These are phyloP conservation scores for Neurospora sp. DNA, from an alignment of 495 filamentous ascomycete species.

Conservation along the genomic window DNA sequence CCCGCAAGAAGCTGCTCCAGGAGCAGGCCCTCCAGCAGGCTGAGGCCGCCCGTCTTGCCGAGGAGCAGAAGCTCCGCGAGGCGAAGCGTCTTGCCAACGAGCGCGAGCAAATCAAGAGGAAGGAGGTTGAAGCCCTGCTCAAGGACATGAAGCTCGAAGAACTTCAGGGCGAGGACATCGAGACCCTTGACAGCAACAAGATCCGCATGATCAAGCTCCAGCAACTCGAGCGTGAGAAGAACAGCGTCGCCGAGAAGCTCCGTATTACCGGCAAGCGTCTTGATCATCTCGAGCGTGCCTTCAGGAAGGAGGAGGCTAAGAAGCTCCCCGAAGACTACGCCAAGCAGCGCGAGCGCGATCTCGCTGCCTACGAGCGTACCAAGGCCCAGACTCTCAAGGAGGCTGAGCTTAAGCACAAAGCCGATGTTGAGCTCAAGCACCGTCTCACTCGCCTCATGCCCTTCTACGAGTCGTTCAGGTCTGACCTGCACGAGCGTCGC, in stretches of 20 bases:
- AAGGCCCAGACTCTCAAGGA: slow-evolving; percentile 70
- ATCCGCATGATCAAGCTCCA: slow-evolving; percentile 90
- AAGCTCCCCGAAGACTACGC: slow-evolving; percentile 82
- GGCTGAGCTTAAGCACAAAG: slow-evolving; percentile 73
- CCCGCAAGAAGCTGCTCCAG: slow-evolving; percentile 68
- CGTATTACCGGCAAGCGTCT: slow-evolving; percentile 90
- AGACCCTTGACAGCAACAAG: slow-evolving; percentile 78
- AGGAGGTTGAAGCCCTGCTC: slow-evolving; percentile 91
- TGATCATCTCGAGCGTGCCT: slow-evolving; percentile 94
- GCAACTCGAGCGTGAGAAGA: slow-evolving; percentile 96
- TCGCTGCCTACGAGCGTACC: slow-evolving; percentile 66
- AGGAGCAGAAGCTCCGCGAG: slow-evolving; percentile 87
- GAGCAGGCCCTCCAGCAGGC: slow-evolving; percentile 80
- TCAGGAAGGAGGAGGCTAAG: slow-evolving; percentile 89
- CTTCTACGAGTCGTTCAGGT: slow-evolving; percentile 70
- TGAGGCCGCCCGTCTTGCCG: slow-evolving; percentile 74
- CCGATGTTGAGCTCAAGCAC: slow-evolving; percentile 86
- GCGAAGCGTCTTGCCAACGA: slow-evolving; percentile 81
- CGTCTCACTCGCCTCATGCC: slow-evolving; percentile 74
- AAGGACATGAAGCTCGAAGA: slow-evolving; percentile 85
- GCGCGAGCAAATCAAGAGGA: slow-evolving; percentile 80
- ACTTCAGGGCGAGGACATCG: slow-evolving; percentile 64
- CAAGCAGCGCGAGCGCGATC: slow-evolving; percentile 68
- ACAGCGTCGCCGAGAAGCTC: slow-evolving; percentile 78
- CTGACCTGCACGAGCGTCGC: slow-evolving; percentile 70